Base-by-base conservation (phyloP, 148 eudicot species). In the Heliosperma pusillum region DNA sequence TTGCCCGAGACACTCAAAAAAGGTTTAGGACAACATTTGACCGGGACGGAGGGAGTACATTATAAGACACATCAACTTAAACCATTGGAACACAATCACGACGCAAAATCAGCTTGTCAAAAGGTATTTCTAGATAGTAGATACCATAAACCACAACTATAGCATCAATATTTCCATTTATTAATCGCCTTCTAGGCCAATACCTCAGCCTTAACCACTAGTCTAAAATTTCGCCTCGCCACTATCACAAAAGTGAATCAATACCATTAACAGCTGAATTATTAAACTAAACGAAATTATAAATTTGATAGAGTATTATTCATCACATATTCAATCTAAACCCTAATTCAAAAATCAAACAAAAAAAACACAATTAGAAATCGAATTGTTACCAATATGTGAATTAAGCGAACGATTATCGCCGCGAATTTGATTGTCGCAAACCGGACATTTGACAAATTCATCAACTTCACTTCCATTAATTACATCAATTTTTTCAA, bases 361-460 rank as follows among this genome's bases (percentile, higher is more conserved):
- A 53, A 45, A 24, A 57, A 36, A 36, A 57, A 30, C 60, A 7
- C 0, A 44, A 44, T 36, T 45, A 17, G 13, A 44, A 15, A 52
- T 44, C 10, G 15, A 47, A 9, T 5, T 66, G 74, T 68, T 7
- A 88, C 92, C 96, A 20, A 90, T 79, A 81, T 90, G 96, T 78
- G 90, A 87, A 47, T 88, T 90, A 58, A 90, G 71, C 29, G 68
- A 24, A 21, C 61, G 66, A 73, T 88, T 82, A 53, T 81, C 88
- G 58, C 89, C 86, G 10, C 77, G 81, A 83, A 90, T 80, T 63
- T 73, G 40, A 67, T 33, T 70, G 3, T 75, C 80, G 21, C 96
- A 90, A 77, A 88, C 91, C 2, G 96, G 96, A 71, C 96, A 90
- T 67, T 24, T 70, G 15, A 82, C 91, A 76, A 55, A 83, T 2